These are phyloP conservation scores for Fusarium sarcochroum DNA, from an alignment of 2,329 filamentous ascomycete species.

Conservation along the genomic window DNA sequence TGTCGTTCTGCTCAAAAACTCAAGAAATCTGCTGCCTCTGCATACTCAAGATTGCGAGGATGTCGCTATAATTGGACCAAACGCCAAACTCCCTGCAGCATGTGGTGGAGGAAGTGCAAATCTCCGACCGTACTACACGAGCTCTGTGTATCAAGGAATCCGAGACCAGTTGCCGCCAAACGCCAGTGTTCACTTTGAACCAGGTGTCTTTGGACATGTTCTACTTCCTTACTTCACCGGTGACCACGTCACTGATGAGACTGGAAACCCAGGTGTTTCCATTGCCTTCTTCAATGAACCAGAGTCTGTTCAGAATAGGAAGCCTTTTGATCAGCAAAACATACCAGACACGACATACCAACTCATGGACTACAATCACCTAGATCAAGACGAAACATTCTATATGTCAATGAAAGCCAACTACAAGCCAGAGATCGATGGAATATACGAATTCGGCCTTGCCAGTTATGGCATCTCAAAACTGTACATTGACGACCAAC, in stretches of 20 bases:
- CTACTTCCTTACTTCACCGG: slow-evolving; percentile 20
- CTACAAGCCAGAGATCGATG: slow-evolving; percentile 32
- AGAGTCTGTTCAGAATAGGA: slow-evolving; percentile 10
- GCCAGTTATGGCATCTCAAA: slow-evolving; percentile 51
- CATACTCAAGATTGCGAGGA: slow-evolving; percentile 49
- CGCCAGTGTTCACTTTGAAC: slow-evolving; percentile 15
- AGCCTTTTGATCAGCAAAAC: slow-evolving; percentile 38
- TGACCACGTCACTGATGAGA: slow-evolving; percentile 7
- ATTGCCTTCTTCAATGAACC: slow-evolving; percentile 27
- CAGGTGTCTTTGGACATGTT: slow-evolving; percentile 28
- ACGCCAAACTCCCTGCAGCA: slow-evolving; percentile 58
- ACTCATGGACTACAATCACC: slow-evolving; percentile 48
- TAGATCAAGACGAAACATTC: slow-evolving; percentile 31
- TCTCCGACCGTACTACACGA: slow-evolving; percentile 51
- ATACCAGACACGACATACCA: slow-evolving; percentile 46
- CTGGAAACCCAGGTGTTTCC: slow-evolving; percentile 8
- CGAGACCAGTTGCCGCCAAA: slow-evolving; percentile 8
- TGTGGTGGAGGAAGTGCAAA: slow-evolving; percentile 54
- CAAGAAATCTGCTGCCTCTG: slow-evolving; percentile 68
- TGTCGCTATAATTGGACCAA: slow-evolving; percentile 68
- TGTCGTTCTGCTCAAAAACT: slow-evolving; percentile 76
- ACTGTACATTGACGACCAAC: slow-evolving; percentile 52
- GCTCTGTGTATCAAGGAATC: slow-evolving; percentile 52
- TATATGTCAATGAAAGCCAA: slow-evolving; percentile 43
- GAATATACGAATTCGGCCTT: slow-evolving; percentile 52